phyloP scores from a whole-genome alignment of 768 basidiomycete species.

The Artomyces pyxidatus region DNA sequence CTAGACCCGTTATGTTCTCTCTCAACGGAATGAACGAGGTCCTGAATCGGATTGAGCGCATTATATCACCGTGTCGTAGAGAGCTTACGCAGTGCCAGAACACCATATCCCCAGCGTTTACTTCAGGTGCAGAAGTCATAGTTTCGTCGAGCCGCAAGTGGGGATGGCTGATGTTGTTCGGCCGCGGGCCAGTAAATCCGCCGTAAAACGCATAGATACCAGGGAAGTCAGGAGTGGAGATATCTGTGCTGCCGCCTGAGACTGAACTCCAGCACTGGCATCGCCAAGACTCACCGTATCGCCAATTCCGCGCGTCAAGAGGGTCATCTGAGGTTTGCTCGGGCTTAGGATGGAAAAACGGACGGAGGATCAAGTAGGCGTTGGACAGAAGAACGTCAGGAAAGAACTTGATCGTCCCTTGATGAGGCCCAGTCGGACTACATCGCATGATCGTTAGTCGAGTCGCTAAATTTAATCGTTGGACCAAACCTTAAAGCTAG shows the following conservation, averaged over 20 bases:
- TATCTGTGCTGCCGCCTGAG: too few species aligned
- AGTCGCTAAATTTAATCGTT: too few species aligned
- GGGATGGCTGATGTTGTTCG: conserved; percentile 26
- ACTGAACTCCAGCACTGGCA: not conserved
- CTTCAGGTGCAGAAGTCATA: conserved; percentile 26
- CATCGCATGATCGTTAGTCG: conserved; percentile 5
- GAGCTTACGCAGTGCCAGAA: conserved; percentile 25
- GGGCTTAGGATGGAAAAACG: conserved; percentile 24
- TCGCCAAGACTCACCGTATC: conserved; percentile 7
- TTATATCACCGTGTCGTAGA: not conserved
- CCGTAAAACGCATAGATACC: conserved; percentile 6
- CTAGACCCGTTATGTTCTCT: conserved; percentile 10
- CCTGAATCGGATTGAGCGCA: not conserved
- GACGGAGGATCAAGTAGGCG: conserved; percentile 28
- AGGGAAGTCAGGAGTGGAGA: conserved; percentile 15
- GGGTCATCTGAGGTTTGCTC: conserved; percentile 5
- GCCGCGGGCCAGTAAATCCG: conserved; percentile 5
- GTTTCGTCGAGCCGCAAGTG: conserved; percentile 25
- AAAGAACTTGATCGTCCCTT: conserved; percentile 24
- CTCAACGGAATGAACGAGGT: conserved; percentile 20
- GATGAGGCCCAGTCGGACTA: conserved; percentile 22
- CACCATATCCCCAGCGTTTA: conserved; percentile 31
- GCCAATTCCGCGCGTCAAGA: conserved; percentile 15
- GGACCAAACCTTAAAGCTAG: conserved; percentile 7
- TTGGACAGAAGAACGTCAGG: conserved; percentile 23